Conservation (phyloP, 1,284 basidiomycete genomes). For the Apiotrichum domesticum region DNA sequence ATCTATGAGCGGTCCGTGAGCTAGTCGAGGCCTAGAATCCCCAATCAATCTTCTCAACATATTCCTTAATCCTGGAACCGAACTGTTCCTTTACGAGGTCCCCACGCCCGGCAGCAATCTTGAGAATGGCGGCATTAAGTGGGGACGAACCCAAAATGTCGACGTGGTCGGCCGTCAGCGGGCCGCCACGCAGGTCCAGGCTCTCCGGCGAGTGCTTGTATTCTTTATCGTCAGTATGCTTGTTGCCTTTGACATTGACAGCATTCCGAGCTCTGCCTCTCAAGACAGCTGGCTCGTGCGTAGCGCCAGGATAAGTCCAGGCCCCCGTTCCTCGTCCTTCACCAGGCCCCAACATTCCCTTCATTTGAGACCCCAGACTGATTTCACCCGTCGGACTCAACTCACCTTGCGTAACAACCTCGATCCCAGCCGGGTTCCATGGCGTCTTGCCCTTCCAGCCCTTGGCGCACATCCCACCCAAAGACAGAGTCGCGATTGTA, state of each 20-base stretch:
- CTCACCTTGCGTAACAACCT: slow-evolving; percentile 74
- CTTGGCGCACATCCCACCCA: slow-evolving; percentile 92
- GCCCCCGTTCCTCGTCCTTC: too few species aligned
- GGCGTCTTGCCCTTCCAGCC: slow-evolving; percentile 78
- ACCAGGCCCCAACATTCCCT: too few species aligned
- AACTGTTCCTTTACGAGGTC: slow-evolving; percentile 56
- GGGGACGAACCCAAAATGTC: slow-evolving; percentile 85
- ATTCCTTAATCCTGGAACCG: slow-evolving; percentile 74
- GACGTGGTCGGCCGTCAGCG: slow-evolving; percentile 82
- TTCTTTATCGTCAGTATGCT: slow-evolving; percentile 48
- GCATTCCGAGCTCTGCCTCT: too few species aligned
- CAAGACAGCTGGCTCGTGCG: too few species aligned
- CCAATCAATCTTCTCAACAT: slow-evolving; percentile 71
- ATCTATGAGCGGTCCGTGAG: too few species aligned
- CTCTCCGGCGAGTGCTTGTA: slow-evolving; percentile 74
- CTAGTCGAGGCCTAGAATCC: slow-evolving; percentile 8
- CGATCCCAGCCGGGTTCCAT: slow-evolving; percentile 91
- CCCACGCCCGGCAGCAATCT: slow-evolving; percentile 52
- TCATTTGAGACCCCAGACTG: too few species aligned
- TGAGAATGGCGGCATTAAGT: slow-evolving; percentile 85
- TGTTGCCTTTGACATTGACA: background rate
- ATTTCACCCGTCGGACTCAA: background rate
- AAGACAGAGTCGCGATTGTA: slow-evolving; percentile 80
- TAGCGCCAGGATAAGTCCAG: too few species aligned
- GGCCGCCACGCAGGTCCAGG: slow-evolving; percentile 76